phyloP scores from a whole-genome alignment of 148 eudicot species.

The Oxyria digyna region DNA sequence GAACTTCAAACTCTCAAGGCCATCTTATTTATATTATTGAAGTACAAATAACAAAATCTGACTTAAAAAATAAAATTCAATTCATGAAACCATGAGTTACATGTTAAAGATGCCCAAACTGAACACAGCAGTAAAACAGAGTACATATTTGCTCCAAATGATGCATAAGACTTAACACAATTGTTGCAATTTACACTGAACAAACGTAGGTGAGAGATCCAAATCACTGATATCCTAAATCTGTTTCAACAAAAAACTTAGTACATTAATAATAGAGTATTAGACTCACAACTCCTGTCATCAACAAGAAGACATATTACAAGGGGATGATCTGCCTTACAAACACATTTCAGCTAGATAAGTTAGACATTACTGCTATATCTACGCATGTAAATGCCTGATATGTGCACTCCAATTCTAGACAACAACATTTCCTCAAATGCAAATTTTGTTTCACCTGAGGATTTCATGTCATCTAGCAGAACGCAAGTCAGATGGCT shows the following conservation, averaged over 20 bases:
- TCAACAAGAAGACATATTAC: neutral
- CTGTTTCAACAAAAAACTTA: neutral
- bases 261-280: neutral
- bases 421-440: too few relatives aligned
- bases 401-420: neutral
- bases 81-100: too few relatives aligned
- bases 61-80: too few relatives aligned
- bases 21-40: too few relatives aligned
- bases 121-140: too few relatives aligned
- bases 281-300: neutral
- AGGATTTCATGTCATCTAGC: slow-evolving; percentile 14
- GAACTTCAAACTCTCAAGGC: too few relatives aligned
- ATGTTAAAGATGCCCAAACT: too few relatives aligned
- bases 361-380: neutral
- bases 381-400: slow-evolving; percentile 4
- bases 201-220: neutral
- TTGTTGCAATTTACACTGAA: neutral
- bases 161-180: neutral
- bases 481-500: slow-evolving; percentile 30
- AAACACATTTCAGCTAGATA: neutral
- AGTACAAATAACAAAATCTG: too few relatives aligned
- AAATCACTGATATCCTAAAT: neutral
- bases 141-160: neutral
- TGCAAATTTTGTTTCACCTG: too few relatives aligned
- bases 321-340: neutral